Evolutionary conservation across 257 asterid species (phyloP).

Genomic region (Solanum acaule): DNA sequence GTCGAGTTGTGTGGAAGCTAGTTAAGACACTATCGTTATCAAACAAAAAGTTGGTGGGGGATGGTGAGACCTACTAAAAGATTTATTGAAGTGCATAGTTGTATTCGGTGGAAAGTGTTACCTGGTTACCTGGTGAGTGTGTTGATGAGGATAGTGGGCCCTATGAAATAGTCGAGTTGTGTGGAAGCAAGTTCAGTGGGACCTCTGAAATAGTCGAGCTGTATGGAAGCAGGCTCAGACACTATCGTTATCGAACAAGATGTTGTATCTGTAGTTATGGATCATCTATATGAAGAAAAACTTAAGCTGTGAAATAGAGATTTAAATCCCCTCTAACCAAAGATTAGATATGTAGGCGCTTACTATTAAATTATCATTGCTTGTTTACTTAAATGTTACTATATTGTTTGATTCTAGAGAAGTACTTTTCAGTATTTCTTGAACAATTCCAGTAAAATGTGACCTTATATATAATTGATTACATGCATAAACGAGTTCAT

Average conservation of each 20-base stretch:
- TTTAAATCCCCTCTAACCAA: too few relatives aligned
- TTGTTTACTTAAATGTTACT: not conserved
- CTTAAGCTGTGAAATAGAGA: too few relatives aligned
- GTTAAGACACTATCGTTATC: not conserved
- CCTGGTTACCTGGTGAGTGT: not conserved
- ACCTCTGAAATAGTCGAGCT: not conserved
- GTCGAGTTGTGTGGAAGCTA: not conserved
- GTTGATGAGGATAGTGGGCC: too few relatives aligned
- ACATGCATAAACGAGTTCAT: not conserved
- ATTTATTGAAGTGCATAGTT: not conserved
- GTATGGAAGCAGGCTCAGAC: not conserved
- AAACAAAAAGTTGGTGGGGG: not conserved
- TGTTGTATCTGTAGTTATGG: not conserved
- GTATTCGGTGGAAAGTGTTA: not conserved
- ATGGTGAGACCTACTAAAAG: not conserved
- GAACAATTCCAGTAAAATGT: not conserved
- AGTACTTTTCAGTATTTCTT: not conserved
- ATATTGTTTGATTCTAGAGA: not conserved
- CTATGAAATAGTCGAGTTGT: not conserved
- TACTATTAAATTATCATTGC: not conserved
- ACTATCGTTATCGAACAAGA: not conserved
- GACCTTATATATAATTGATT: not conserved
- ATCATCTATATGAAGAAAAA: not conserved
- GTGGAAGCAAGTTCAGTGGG: too few relatives aligned
- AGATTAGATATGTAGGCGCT: too few relatives aligned